Conservation (phyloP, 2,329 filamentous ascomycete species). For the Exophiala sideris region DNA sequence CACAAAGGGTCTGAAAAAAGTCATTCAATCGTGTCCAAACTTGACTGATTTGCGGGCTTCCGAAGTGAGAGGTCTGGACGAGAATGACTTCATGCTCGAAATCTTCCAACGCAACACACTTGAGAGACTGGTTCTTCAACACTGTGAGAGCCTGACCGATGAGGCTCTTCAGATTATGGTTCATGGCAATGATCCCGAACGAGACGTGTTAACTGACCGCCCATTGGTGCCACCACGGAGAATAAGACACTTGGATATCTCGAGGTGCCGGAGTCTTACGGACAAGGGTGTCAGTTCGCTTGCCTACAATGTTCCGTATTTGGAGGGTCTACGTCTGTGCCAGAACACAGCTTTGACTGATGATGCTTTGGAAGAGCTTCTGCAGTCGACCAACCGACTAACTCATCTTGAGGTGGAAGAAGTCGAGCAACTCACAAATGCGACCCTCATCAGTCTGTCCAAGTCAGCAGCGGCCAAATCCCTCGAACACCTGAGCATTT, state of each 20-base stretch:
- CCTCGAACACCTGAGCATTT: slow-evolving; percentile 79
- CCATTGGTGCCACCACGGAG: slow-evolving; percentile 73
- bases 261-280: slow-evolving; percentile 71
- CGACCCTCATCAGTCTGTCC: slow-evolving; percentile 69
- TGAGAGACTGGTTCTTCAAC: slow-evolving; percentile 75
- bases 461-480: slow-evolving; percentile 68
- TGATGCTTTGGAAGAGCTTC: slow-evolving; percentile 64
- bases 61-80: slow-evolving; percentile 76
- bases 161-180: slow-evolving; percentile 69
- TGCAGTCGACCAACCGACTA: slow-evolving; percentile 71
- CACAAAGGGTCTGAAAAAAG: slow-evolving; percentile 66
- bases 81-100: slow-evolving; percentile 65
- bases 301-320: slow-evolving; percentile 68
- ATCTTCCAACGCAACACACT: slow-evolving; percentile 79
- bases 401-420: slow-evolving; percentile 91
- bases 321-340: slow-evolving; percentile 80
- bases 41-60: slow-evolving; percentile 78
- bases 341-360: slow-evolving; percentile 75
- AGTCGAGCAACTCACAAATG: slow-evolving; percentile 71
- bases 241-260: slow-evolving; percentile 80
- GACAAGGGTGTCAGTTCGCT: slow-evolving; percentile 68
- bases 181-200: slow-evolving; percentile 69
- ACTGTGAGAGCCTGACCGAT: slow-evolving; percentile 75
- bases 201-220: slow-evolving; percentile 74
- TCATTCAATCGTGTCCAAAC: slow-evolving; percentile 69